Conservation (phyloP, 495 filamentous ascomycete species). For the Lophium mytilinum region DNA sequence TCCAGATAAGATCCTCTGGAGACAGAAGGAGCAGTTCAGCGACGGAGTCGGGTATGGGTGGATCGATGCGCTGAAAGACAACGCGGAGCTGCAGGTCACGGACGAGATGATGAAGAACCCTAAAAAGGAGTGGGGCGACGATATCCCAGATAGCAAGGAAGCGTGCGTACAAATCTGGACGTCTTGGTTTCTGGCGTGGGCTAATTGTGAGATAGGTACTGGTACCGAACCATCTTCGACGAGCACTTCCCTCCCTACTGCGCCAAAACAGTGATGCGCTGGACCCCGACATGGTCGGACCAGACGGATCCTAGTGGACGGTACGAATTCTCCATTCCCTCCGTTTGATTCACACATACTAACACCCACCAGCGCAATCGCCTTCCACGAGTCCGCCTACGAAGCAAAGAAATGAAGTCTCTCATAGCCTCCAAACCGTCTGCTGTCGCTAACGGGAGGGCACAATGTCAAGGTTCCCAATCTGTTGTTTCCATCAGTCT, state of each 20-base stretch:
- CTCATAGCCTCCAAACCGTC: too few species aligned
- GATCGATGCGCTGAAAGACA: conserved; percentile 95
- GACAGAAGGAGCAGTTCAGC: conserved; percentile 98
- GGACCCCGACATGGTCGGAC: conserved; percentile 97
- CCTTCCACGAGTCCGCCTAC: too few species aligned
- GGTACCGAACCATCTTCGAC: conserved; percentile 97
- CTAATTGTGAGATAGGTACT: conserved; percentile 45
- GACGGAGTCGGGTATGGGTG: conserved; percentile 98
- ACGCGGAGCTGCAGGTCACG: conserved; percentile 76
- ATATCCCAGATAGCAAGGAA: conserved; percentile 93
- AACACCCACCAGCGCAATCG: too few species aligned
- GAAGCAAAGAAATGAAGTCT: too few species aligned
- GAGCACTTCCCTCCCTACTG: conserved; percentile 93
- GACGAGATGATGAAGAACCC: conserved; percentile 97
- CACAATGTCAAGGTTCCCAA: too few species aligned
- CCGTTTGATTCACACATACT: neutral
- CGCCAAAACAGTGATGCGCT: conserved; percentile 87
- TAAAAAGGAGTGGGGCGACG: conserved; percentile 86
- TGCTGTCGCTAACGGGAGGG: too few species aligned
- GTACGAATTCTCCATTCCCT: conserved; percentile 34
- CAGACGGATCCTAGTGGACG: conserved; percentile 91
- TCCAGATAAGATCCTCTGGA: conserved; percentile 89
- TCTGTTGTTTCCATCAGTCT: too few species aligned
- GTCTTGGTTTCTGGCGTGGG: conserved; percentile 27
- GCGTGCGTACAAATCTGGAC: conserved; percentile 46